phyloP scores from a whole-genome alignment of 2,329 filamentous ascomycete species.

The Gaeumannomyces tritici region DNA sequence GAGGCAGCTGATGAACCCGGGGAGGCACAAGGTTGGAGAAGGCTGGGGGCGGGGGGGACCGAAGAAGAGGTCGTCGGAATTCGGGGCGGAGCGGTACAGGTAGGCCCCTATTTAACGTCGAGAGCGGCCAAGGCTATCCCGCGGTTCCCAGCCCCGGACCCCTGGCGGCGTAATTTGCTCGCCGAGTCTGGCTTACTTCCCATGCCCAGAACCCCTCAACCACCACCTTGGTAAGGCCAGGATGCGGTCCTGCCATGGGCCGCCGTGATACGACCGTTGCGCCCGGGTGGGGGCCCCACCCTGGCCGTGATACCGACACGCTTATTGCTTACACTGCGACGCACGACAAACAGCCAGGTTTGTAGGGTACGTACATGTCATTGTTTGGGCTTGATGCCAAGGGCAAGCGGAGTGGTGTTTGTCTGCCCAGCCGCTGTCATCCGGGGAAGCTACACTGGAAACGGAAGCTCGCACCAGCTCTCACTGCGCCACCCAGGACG shows the following conservation, averaged over 20 bases:
- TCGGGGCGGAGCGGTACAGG: neutral
- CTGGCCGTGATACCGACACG: neutral
- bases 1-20: neutral
- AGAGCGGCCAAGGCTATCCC: neutral
- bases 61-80: neutral
- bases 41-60: neutral
- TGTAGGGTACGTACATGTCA: neutral
- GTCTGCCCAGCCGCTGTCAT: neutral
- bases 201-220: neutral
- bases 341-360: neutral
- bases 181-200: too few species aligned
- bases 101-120: neutral
- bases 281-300: neutral
- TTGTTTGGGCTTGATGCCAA: neutral
- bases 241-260: neutral
- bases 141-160: neutral
- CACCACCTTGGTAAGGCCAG: neutral
- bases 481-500: neutral
- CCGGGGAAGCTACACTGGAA: neutral
- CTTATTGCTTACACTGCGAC: neutral
- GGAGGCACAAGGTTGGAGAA: neutral
- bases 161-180: neutral
- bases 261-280: neutral
- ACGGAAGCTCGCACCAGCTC: neutral
- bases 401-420: neutral